Evolutionary conservation across 768 basidiomycete genomes (phyloP), one percentile per base, ranked within the genome.

Genomic region (Tricholoma bakamatsutake): DNA sequence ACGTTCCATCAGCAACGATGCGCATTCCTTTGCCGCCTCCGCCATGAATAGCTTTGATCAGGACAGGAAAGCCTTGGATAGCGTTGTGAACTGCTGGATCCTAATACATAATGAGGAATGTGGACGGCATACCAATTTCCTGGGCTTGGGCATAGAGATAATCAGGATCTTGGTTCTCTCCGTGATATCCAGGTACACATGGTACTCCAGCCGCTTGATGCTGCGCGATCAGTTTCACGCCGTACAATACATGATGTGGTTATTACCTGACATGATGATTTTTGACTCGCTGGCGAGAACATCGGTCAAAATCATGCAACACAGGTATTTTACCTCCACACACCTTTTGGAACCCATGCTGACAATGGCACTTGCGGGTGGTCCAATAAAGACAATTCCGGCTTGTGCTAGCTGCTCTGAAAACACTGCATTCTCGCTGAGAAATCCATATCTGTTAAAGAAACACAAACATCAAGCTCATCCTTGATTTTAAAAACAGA

Each of bases 1-100:
- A 70, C 2, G 80, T 77, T 21, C 80, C 72, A 17, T 72, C 71
- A 11, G 70, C 71, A 2, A 93, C 91, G 9, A 83, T 84, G 42
- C 93, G 86, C 93, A 97, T 97, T 42, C 94, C 94, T 67, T 97
- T 97, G 1, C 94, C 95, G 5, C 94, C 94, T 15, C 94, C 95
- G 24, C 95, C 94, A 61, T 95, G 88, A 46, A 94, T 87, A n/a
- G 94, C 95, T 66, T 98, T 98, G 71, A 98, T 97, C 28, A 98
- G 75, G 2, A 96, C 89, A 27, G 94, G 94, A 65, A 90, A 96
- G 10, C 89, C 88, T 87, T 40, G 11, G 3, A 33, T 9, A 24
- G 11, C 35, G 42, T 21, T 24, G 21, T 24, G 21, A 51, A 56
- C 21, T 15, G 15, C 13, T 43, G 42, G n/a, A 53, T 27, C 46